Percentiles rank a stretch among this genome's conserved stretches.
phyloP scores from a whole-genome alignment of 2,329 filamentous ascomycete species.

The Fusarium gaditjirri region DNA sequence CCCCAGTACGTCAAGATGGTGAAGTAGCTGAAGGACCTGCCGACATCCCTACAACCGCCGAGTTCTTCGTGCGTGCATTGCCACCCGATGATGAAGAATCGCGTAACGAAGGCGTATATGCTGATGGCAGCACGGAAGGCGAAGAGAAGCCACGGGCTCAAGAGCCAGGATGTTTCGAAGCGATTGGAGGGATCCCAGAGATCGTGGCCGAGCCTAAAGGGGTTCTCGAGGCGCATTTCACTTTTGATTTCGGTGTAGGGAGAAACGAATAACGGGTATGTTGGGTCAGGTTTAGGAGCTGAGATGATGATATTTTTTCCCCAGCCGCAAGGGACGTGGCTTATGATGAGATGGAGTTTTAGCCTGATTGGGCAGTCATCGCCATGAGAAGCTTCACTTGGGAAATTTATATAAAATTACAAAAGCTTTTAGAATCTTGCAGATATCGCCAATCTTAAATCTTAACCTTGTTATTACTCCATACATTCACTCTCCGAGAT shows the following conservation, averaged over 20 bases:
- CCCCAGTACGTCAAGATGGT: constrained; percentile 87
- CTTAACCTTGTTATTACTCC: background rate
- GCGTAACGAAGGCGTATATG: constrained; percentile 76
- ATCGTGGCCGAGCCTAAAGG: constrained; percentile 54
- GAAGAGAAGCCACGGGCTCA: constrained; percentile 73
- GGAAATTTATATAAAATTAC: background rate
- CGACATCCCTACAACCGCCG: constrained; percentile 58
- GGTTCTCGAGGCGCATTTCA: constrained; percentile 39
- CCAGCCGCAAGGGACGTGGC: constrained; percentile 3
- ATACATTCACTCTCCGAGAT: background rate
- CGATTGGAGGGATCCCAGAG: constrained; percentile 69
- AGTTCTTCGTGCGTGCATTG: constrained; percentile 61
- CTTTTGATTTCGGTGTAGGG: no score
- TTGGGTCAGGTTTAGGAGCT: background rate
- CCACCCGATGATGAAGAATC: constrained; percentile 76
- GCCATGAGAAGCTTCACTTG: constrained; percentile 11
- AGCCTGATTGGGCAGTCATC: constrained; percentile 20
- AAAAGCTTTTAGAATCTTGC: background rate
- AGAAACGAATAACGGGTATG: background rate
- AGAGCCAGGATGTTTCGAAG: constrained; percentile 83
- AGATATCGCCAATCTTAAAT: background rate
- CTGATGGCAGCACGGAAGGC: constrained; percentile 64
- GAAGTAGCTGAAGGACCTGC: constrained; percentile 80
- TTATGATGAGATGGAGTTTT: constrained; percentile 9
- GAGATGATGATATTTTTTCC: background rate